phyloP scores from a whole-genome alignment of 139 green algal species.

The Desmodesmus armatus region DNA sequence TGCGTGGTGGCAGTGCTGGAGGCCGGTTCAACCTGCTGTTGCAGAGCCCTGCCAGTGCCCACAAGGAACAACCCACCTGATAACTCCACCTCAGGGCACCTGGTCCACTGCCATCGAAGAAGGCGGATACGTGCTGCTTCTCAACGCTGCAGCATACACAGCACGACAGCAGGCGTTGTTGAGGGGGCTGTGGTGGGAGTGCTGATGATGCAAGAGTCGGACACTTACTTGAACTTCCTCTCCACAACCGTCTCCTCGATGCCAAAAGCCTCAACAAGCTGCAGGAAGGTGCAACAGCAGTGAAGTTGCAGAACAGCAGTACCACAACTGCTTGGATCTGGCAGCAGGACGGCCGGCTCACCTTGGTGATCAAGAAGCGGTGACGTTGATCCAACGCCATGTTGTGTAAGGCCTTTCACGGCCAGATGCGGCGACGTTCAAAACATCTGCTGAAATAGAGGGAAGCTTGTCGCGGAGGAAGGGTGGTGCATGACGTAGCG shows the following conservation, averaged over 20 bases:
- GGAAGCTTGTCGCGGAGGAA: too few relatives aligned
- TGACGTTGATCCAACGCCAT: slow-evolving; percentile 66
- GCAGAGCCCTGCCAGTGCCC: neutral
- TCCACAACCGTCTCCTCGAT: slow-evolving; percentile 62
- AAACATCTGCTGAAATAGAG: too few relatives aligned
- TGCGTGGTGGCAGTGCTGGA: neutral
- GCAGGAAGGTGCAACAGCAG: neutral
- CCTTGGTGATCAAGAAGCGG: slow-evolving; percentile 62
- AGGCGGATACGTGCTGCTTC: slow-evolving; percentile 67
- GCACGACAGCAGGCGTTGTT: neutral
- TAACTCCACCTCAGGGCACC: slow-evolving; percentile 70
- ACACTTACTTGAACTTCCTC: slow-evolving; percentile 64
- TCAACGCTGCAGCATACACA: slow-evolving; percentile 35
- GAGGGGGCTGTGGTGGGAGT: neutral
- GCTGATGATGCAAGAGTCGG: neutral
- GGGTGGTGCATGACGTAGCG: too few relatives aligned
- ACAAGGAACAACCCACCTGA: slow-evolving; percentile 51
- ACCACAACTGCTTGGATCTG: neutral
- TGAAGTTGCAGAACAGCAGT: neutral
- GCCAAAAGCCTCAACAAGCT: slow-evolving; percentile 63
- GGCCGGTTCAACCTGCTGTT: neutral
- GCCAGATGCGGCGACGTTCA: too few relatives aligned
- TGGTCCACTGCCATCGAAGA: slow-evolving; percentile 67
- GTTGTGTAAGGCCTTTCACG: too few relatives aligned
- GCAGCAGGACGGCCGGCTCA: neutral